These are phyloP conservation scores for Fusarium palustre DNA, from an alignment of 2,329 filamentous ascomycete species.

Conservation along the genomic window DNA sequence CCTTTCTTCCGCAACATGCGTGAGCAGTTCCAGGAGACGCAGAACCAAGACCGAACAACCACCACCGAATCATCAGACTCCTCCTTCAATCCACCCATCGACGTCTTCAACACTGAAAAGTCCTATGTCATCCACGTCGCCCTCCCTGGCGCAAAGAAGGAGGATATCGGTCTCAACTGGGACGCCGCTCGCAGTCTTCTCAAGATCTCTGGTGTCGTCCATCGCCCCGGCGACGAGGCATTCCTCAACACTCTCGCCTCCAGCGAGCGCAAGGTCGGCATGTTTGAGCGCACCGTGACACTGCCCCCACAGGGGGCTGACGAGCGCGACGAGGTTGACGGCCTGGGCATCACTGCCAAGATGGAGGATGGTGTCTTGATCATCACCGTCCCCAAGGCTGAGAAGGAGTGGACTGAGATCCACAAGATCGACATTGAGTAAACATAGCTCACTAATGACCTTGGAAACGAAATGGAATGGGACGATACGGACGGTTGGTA, in stretches of 20 bases:
- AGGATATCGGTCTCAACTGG: slow-evolving; percentile 82
- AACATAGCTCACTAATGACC: slow-evolving; percentile 4
- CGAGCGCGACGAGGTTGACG: slow-evolving; percentile 71
- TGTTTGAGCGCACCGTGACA: slow-evolving; percentile 77
- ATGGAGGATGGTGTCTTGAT: slow-evolving; percentile 82
- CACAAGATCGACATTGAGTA: slow-evolving; percentile 69
- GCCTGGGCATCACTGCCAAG: slow-evolving; percentile 75
- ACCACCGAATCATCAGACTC: slow-evolving; percentile 65
- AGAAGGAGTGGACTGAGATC: slow-evolving; percentile 74
- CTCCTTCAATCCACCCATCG: slow-evolving; percentile 73
- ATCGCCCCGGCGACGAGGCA: slow-evolving; percentile 77
- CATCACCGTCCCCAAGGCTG: slow-evolving; percentile 80
- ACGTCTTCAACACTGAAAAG: slow-evolving; percentile 77
- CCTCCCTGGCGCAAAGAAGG: slow-evolving; percentile 81
- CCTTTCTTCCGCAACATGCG: slow-evolving; percentile 58
- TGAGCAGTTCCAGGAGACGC: slow-evolving; percentile 49
- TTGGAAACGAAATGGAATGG: not conserved
- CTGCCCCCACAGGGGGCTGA: slow-evolving; percentile 61
- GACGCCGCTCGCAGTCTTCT: slow-evolving; percentile 75
- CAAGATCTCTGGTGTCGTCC: slow-evolving; percentile 76
- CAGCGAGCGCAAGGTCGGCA: slow-evolving; percentile 76
- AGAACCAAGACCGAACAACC: slow-evolving; percentile 24
- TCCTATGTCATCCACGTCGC: slow-evolving; percentile 79
- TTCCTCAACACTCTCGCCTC: slow-evolving; percentile 72
- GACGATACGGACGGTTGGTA: slow-evolving; percentile 12